phyloP scores from a whole-genome alignment of 1,139 yeast species.

The Debaryomyces psychrophilus region DNA sequence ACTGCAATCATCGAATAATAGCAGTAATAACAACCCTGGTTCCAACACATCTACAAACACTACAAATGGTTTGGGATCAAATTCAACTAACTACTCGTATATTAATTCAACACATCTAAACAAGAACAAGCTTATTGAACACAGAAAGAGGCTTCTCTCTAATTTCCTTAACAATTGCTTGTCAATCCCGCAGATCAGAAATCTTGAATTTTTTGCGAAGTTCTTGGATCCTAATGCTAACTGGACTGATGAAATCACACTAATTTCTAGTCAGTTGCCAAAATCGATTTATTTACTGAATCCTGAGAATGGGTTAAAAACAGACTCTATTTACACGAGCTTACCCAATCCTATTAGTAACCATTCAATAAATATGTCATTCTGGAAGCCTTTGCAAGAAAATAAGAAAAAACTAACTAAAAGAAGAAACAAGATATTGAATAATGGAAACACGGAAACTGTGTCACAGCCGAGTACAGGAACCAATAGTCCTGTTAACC shows the following conservation, averaged over 20 bases:
- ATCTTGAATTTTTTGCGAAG: slow-evolving; percentile 66
- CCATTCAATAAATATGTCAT: slow-evolving; percentile 31
- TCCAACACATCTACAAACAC: slow-evolving; percentile 2
- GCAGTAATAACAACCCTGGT: slow-evolving; percentile 12
- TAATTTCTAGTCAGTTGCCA: slow-evolving; percentile 45
- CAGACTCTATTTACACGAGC: slow-evolving; percentile 59
- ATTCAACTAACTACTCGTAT: slow-evolving; percentile 33
- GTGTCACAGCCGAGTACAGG: slow-evolving; percentile 14
- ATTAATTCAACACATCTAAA: slow-evolving; percentile 49
- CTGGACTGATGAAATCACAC: slow-evolving; percentile 61
- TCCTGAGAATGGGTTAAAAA: slow-evolving; percentile 57
- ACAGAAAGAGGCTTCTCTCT: slow-evolving; percentile 75
- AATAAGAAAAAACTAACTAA: slow-evolving; percentile 33
- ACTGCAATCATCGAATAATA: slow-evolving; percentile 10
- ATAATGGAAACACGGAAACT: slow-evolving; percentile 1
- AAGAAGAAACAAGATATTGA: slow-evolving; percentile 25
- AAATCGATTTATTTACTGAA: slow-evolving; percentile 53
- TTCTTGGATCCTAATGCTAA: slow-evolving; percentile 85
- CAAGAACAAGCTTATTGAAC: slow-evolving; percentile 50
- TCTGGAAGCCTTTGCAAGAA: slow-evolving; percentile 30
- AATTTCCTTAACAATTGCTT: slow-evolving; percentile 80
- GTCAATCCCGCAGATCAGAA: slow-evolving; percentile 55
- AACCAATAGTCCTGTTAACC: slow-evolving; percentile 10
- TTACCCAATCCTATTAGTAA: slow-evolving; percentile 61
- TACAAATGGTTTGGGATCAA: slow-evolving; percentile 10